phyloP scores from a whole-genome alignment of 352 stramenopile species.

The Peronospora farinosa region DNA sequence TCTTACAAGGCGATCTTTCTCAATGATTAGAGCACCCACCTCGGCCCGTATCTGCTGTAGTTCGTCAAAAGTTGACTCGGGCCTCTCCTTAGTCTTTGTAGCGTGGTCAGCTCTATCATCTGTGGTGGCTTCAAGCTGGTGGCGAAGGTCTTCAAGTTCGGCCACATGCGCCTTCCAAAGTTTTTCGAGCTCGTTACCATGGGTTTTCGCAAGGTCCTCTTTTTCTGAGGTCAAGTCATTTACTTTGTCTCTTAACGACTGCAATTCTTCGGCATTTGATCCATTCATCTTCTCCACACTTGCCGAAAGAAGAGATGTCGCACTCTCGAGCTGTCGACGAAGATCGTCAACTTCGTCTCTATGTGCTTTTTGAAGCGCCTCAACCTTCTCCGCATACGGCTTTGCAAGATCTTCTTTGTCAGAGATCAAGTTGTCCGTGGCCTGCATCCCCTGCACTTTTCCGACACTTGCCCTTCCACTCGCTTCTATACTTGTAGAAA shows the following conservation, averaged over 20 bases:
- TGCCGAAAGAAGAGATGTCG: not conserved
- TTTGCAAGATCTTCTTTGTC: slow-evolving; percentile 12
- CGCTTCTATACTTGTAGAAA: not conserved
- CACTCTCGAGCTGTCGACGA: slow-evolving; percentile 14
- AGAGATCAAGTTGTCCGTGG: slow-evolving; percentile 14
- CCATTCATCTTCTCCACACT: slow-evolving; percentile 3
- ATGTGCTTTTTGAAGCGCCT: slow-evolving; percentile 16
- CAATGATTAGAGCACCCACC: slow-evolving; percentile 17
- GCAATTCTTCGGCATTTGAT: slow-evolving; percentile 10
- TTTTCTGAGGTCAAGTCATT: slow-evolving; percentile 5
- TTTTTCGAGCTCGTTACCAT: slow-evolving; percentile 10
- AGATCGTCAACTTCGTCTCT: slow-evolving; percentile 14
- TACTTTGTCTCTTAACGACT: slow-evolving; percentile 10
- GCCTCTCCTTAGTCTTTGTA: slow-evolving; percentile 9
- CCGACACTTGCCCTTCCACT: slow-evolving; percentile 20
- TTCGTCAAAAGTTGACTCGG: slow-evolving; percentile 25
- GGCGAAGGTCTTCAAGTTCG: slow-evolving; percentile 16
- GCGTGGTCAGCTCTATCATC: not conserved
- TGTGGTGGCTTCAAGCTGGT: slow-evolving; percentile 5
- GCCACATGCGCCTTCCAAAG: not conserved
- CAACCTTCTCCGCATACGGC: slow-evolving; percentile 8
- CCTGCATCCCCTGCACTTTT: slow-evolving; percentile 21
- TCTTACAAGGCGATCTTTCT: slow-evolving; percentile 20
- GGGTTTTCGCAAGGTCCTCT: not conserved
- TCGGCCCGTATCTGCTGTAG: slow-evolving; percentile 23